phyloP scores from a whole-genome alignment of 805 yeast genomes.

The Metschnikowia similis region DNA sequence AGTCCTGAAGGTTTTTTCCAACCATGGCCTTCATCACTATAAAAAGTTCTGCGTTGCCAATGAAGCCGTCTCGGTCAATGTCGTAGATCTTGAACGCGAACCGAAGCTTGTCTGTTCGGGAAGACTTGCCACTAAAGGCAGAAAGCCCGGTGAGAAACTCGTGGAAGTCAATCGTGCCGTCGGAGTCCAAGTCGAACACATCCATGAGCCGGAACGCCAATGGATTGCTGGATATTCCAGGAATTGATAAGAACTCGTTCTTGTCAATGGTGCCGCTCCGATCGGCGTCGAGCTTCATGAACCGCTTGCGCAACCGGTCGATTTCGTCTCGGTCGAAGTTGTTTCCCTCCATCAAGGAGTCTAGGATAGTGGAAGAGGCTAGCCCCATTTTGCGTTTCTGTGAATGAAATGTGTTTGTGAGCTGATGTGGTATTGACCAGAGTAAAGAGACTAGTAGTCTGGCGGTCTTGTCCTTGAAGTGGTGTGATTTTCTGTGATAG shows the following conservation, averaged over 20 bases:
- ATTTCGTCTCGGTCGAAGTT: slow-evolving; percentile 88
- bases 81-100: slow-evolving; percentile 95
- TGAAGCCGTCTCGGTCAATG: slow-evolving; percentile 90
- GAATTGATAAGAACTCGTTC: slow-evolving; percentile 85
- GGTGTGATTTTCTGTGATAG: background rate
- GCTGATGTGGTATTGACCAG: background rate
- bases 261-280: slow-evolving; percentile 89
- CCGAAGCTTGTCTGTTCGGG: slow-evolving; percentile 71
- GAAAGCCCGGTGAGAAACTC: slow-evolving; percentile 87
- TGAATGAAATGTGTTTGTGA: background rate
- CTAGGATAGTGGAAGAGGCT: slow-evolving; percentile 57
- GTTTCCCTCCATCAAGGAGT: slow-evolving; percentile 73
- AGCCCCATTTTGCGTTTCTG: slow-evolving; percentile 46
- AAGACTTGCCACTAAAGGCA: slow-evolving; percentile 81
- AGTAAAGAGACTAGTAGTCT: background rate
- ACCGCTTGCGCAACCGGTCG: slow-evolving; percentile 84
- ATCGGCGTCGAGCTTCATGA: slow-evolving; percentile 92
- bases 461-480: background rate
- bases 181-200: slow-evolving; percentile 87
- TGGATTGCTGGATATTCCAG: slow-evolving; percentile 89
- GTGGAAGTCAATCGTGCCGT: slow-evolving; percentile 91
- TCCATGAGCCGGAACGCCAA: slow-evolving; percentile 87
- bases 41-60: slow-evolving; percentile 92
- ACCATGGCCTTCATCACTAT: slow-evolving; percentile 96
- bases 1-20: slow-evolving; percentile 80